A percentile compares a stretch with the other conserved stretches of the same genome.
Conservation (phyloP, 331 rosid species). For the Prunus yedoensis region DNA sequence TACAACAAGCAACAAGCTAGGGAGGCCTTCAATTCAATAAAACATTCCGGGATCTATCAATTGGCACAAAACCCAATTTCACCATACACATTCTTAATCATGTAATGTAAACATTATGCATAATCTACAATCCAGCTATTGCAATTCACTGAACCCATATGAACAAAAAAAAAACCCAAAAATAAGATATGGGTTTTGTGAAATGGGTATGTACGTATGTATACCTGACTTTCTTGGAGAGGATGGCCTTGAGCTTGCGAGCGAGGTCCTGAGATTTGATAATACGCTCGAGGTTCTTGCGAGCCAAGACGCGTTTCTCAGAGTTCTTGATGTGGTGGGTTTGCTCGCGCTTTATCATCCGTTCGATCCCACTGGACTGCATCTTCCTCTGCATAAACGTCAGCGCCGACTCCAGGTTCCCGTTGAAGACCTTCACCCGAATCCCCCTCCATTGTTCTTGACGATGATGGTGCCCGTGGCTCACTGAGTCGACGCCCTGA, state of each 20-base stretch:
- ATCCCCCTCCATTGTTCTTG: constrained; percentile 75
- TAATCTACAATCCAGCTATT: neutral
- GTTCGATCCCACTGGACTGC: constrained; percentile 84
- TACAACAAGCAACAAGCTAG: neutral
- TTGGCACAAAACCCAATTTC: neutral
- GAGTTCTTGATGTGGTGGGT: constrained; percentile 81
- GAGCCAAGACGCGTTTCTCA: constrained; percentile 78
- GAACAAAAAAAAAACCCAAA: neutral
- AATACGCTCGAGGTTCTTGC: constrained; percentile 58
- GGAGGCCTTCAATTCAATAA: neutral
- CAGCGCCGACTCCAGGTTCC: constrained; percentile 66
- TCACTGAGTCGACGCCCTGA: constrained; percentile 23
- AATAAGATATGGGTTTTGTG: neutral
- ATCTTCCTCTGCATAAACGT: constrained; percentile 65
- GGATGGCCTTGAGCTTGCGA: constrained; percentile 69
- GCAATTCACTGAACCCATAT: neutral
- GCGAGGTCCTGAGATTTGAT: constrained; percentile 72
- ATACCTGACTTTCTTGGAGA: constrained; percentile 90
- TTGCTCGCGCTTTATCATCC: constrained; percentile 68
- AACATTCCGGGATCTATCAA: neutral
- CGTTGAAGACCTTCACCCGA: constrained; percentile 61
- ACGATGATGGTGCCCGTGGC: constrained; percentile 16
- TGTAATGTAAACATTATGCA: neutral
- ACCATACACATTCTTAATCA: neutral
- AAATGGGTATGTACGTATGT: neutral